Base-by-base conservation (phyloP, 306 rosid species). In the Vigna angularis region DNA sequence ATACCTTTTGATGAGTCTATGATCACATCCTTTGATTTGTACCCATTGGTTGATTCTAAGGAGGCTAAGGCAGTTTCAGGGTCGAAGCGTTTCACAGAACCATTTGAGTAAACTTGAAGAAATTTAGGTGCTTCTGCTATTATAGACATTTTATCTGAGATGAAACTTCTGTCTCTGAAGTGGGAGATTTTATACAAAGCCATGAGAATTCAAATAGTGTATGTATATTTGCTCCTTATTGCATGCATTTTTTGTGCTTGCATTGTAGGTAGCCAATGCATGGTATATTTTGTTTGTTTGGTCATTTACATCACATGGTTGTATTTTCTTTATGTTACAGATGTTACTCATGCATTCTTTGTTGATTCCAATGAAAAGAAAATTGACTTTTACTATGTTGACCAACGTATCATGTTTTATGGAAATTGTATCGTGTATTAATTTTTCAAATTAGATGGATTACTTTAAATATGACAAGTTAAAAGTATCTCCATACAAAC, bases 81-180 rank as follows among this genome's bases (percentile, higher is more conserved):
- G 2, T 55, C 42, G 26, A 83, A 90, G 57, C 98, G 97, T 52
- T 85, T 91, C 53, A 94, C 93, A 2, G 87, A 80, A 14, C 91
- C 98, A 76, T 90, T 89, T 0, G 97, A 86, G 52, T 83, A 87
- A 4, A 92, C 93, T 81, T 87, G 76, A 48, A 90, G 85, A 80
- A 10, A 92, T 6, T 82, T 90, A 1, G 89, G 95, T 71, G 81
- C 85, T 89, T 89, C 96, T 75, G 79, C 94, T 65, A 80, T 77
- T 55, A 82, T 42, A 15, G 93, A 87, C 97, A 94, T 91, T 80
- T 81, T 72, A 0, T 13, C 14, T 65, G 3, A 8, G 34, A 44
- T 4, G 59, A 14, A 55, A 26, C 50, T 12, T 63, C 17, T 66
- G 2, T 28, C 42, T 81, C 32, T 81, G 8, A 32, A 4, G 3